These are phyloP conservation scores for Talaromyces borbonicus DNA, from an alignment of 495 filamentous ascomycete species.

Conservation along the genomic window DNA sequence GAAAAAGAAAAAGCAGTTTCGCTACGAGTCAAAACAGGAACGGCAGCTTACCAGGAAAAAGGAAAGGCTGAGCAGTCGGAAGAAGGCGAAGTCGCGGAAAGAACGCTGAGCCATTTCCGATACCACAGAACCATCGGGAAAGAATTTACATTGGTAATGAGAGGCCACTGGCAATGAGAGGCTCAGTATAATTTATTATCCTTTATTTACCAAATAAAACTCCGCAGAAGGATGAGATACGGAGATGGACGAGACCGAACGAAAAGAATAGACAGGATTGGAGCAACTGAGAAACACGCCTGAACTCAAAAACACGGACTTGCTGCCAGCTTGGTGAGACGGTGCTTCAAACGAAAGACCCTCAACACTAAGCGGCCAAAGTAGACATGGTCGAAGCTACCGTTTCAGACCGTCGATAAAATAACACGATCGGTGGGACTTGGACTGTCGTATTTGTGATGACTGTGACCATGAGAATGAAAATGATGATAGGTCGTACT, in stretches of 20 bases:
- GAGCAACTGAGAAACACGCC: neutral
- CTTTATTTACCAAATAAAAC: constrained; percentile 6
- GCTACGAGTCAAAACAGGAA: constrained; percentile 80
- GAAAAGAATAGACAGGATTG: neutral
- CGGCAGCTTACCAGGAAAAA: constrained; percentile 58
- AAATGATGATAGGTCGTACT: constrained; percentile 14
- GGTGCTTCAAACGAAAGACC: neutral
- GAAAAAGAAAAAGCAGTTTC: constrained; percentile 80
- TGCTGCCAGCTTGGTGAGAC: constrained; percentile 1
- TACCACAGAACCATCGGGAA: too few relatives aligned
- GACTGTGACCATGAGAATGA: too few relatives aligned
- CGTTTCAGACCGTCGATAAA: neutral
- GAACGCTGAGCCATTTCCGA: constrained; percentile 18
- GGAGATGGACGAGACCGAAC: neutral
- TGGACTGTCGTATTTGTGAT: constrained; percentile 6
- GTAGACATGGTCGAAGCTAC: too few relatives aligned
- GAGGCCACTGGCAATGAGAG: too few relatives aligned
- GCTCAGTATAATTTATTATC: neutral
- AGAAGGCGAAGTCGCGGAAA: constrained; percentile 35
- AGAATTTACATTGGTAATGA: neutral
- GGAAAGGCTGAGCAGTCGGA: constrained; percentile 51
- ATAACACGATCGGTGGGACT: too few relatives aligned
- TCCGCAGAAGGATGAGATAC: constrained; percentile 3
- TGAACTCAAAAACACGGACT: neutral
- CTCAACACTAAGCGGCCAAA: too few relatives aligned